Evolutionary conservation across 148 eudicot species (phyloP).

Genomic region (Rhododendron williamsianum): DNA sequence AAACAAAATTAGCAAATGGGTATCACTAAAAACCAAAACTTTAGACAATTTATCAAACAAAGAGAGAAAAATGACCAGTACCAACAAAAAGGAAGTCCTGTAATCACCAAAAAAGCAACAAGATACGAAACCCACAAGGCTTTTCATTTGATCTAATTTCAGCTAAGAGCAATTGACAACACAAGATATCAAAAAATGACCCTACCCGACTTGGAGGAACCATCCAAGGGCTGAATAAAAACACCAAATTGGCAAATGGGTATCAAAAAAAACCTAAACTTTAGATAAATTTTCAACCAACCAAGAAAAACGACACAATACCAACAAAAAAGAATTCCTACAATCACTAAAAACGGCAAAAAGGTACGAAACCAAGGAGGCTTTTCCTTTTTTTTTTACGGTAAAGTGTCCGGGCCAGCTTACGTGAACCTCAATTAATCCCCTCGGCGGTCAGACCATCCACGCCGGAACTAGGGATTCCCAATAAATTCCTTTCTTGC

Average conservation of each 20-base stretch:
- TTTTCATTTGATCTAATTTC: background rate
- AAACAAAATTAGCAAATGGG: background rate
- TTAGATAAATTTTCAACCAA: background rate
- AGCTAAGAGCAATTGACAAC: background rate
- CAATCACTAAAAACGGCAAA: background rate
- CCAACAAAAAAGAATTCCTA: background rate
- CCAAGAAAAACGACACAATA: background rate
- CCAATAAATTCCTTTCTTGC: too few relatives aligned
- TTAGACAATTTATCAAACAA: background rate
- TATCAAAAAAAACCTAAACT: background rate
- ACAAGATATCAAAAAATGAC: background rate
- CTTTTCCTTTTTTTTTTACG: background rate
- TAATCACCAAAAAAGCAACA: background rate
- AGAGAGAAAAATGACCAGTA: background rate
- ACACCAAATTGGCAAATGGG: background rate
- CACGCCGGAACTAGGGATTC: too few relatives aligned
- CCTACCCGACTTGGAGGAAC: constrained; percentile 48
- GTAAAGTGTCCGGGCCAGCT: too few relatives aligned
- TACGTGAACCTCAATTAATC: too few relatives aligned
- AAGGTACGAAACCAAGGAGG: constrained; percentile 15
- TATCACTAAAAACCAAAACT: background rate
- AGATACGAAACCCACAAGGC: constrained; percentile 13
- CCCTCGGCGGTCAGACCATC: too few relatives aligned
- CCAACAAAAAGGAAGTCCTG: background rate
- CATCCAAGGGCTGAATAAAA: constrained; percentile 34